Conservation (phyloP, 2,329 filamentous ascomycete species). For the Aaosphaeria arxii region DNA sequence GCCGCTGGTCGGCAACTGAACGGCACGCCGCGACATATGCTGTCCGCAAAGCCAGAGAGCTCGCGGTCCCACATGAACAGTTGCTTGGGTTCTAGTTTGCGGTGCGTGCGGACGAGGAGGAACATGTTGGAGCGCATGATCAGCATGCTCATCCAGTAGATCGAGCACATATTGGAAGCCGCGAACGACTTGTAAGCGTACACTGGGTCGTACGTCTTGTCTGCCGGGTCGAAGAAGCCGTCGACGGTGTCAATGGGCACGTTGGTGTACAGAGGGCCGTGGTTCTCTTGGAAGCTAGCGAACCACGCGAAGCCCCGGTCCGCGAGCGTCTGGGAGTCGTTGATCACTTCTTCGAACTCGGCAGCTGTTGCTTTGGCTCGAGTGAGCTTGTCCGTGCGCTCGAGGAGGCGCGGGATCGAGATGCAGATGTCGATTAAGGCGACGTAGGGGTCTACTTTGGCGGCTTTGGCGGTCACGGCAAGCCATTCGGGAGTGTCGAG, state of each 20-base stretch:
- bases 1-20: conserved; percentile 24
- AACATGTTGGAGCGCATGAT: conserved; percentile 35
- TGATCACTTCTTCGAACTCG: conserved; percentile 22
- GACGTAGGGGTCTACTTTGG: conserved; percentile 32
- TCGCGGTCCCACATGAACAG: conserved; percentile 31
- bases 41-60: conserved; percentile 26
- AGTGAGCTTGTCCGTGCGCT: conserved; percentile 25
- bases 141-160: conserved; percentile 37
- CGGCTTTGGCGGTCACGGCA: conserved; percentile 24
- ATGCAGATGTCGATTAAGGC: conserved; percentile 32
- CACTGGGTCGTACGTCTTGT: conserved; percentile 25
- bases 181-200: conserved; percentile 31
- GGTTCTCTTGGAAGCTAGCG: conserved; percentile 20
- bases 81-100: conserved; percentile 24
- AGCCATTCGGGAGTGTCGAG: conserved; percentile 33
- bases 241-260: conserved; percentile 21
- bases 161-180: conserved; percentile 31
- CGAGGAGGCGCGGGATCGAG: conserved; percentile 31
- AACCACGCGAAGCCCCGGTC: conserved; percentile 27
- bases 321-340: conserved; percentile 23
- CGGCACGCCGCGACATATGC: conserved; percentile 30
- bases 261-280: conserved; percentile 26
- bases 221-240: conserved; percentile 22
- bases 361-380: conserved; percentile 1
- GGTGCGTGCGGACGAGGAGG: conserved; percentile 20